Evolutionary conservation across 352 stramenopile genomes (phyloP).

Genomic region (Phytophthora colocasiae): DNA sequence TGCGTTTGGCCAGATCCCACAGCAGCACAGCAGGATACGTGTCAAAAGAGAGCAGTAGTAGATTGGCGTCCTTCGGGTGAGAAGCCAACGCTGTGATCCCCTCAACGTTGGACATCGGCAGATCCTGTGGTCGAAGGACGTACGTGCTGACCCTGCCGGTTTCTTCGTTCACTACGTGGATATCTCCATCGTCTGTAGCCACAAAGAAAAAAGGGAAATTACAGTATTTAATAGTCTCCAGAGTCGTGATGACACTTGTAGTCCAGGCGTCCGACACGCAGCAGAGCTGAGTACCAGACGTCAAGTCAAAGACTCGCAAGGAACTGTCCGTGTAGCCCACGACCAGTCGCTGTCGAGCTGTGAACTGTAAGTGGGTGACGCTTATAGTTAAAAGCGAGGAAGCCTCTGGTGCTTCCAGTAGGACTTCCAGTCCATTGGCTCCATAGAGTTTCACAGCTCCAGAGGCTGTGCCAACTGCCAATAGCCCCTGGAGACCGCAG

Average conservation of each 20-base stretch:
- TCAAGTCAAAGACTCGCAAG: slow-evolving; percentile 67
- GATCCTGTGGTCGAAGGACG: slow-evolving; percentile 58
- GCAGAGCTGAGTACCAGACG: slow-evolving; percentile 26
- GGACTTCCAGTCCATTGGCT: slow-evolving; percentile 61
- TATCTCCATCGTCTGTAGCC: slow-evolving; percentile 68
- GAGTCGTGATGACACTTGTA: slow-evolving; percentile 60
- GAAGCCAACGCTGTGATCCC: slow-evolving; percentile 58
- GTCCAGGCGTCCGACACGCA: slow-evolving; percentile 62
- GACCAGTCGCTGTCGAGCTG: slow-evolving; percentile 66
- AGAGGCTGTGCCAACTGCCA: slow-evolving; percentile 72
- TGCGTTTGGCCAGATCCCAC: slow-evolving; percentile 77
- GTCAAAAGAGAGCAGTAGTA: slow-evolving; percentile 74
- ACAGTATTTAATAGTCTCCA: slow-evolving; percentile 70
- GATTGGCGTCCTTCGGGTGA: slow-evolving; percentile 68
- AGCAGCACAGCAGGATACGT: slow-evolving; percentile 52
- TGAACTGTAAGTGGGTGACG: slow-evolving; percentile 69
- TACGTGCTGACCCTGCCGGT: slow-evolving; percentile 77
- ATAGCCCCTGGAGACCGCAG: slow-evolving; percentile 64
- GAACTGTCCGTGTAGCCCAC: slow-evolving; percentile 74
- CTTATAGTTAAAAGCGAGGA: slow-evolving; percentile 46
- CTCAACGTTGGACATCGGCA: slow-evolving; percentile 24
- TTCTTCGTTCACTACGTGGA: slow-evolving; percentile 82
- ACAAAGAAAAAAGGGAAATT: slow-evolving; percentile 78
- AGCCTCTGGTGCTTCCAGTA: slow-evolving; percentile 51
- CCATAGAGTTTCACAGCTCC: slow-evolving; percentile 78